Percentiles rank a stretch among this genome's conserved stretches.
Conservation (phyloP, 2,329 filamentous ascomycete genomes). For the Fusarium verticillioides region DNA sequence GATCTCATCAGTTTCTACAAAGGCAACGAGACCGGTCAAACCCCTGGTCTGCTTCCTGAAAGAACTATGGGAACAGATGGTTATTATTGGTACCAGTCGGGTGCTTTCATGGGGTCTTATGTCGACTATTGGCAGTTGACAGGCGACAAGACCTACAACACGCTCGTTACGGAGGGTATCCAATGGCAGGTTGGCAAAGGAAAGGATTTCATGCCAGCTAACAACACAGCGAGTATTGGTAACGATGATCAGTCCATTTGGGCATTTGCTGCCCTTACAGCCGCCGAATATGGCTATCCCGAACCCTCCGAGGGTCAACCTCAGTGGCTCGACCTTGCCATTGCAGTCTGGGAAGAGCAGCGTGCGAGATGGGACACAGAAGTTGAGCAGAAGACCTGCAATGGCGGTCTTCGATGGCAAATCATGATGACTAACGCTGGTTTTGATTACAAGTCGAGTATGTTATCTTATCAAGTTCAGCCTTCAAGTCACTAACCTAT, state of each 20-base stretch:
- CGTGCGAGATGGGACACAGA: conserved; percentile 64
- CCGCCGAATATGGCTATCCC: conserved; percentile 72
- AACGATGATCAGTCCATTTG: conserved; percentile 79
- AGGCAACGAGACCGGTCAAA: conserved; percentile 61
- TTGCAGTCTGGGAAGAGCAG: conserved; percentile 58
- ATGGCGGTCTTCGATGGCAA: conserved; percentile 77
- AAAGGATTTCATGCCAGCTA: conserved; percentile 68
- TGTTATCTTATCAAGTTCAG: background rate
- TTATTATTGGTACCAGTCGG: conserved; percentile 80
- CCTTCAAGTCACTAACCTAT: background rate
- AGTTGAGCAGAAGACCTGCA: conserved; percentile 52
- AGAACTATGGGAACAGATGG: conserved; percentile 47
- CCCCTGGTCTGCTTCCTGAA: conserved; percentile 64
- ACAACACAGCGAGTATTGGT: conserved; percentile 64
- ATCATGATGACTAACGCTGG: conserved; percentile 77
- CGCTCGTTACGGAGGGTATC: conserved; percentile 65
- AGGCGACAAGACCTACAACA: conserved; percentile 71
- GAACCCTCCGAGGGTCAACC: conserved; percentile 62
- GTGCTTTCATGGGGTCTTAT: conserved; percentile 73
- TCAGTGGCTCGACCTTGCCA: conserved; percentile 72
- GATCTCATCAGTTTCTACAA: conserved; percentile 63
- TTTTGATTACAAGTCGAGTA: conserved; percentile 79
- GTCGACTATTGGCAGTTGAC: conserved; percentile 78
- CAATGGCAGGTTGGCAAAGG: conserved; percentile 66
- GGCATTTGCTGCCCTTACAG: conserved; percentile 74